phyloP scores from a whole-genome alignment of 345 rosid species.

The Brassica rapa region DNA sequence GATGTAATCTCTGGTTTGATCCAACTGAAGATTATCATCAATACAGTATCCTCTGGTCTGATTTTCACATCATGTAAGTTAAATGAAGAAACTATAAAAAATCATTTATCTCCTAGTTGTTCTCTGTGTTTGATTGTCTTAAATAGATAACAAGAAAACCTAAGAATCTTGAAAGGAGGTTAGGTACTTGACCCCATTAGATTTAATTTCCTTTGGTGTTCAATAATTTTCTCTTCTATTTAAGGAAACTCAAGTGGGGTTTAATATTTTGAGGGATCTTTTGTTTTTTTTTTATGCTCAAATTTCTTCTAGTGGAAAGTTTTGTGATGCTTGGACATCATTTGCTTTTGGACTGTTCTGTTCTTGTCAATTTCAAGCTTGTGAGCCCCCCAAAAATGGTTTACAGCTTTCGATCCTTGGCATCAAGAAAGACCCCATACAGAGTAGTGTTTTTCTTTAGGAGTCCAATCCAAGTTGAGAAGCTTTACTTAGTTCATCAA shows the following conservation, averaged over 20 bases:
- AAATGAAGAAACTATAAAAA: neutral
- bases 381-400: slow-evolving; percentile 36
- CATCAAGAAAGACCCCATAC: slow-evolving; percentile 25
- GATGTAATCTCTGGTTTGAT: slow-evolving; percentile 97
- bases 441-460: slow-evolving; percentile 12
- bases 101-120: neutral
- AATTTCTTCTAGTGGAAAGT: slow-evolving; percentile 33
- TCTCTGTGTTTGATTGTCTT: slow-evolving; percentile 15
- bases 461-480: slow-evolving; percentile 35
- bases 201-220: neutral
- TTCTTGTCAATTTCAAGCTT: slow-evolving; percentile 26
- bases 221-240: slow-evolving; percentile 29
- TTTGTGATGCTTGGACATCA: slow-evolving; percentile 37
- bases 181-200: slow-evolving; percentile 29
- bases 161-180: slow-evolving; percentile 14
- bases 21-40: slow-evolving; percentile 94
- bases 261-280: slow-evolving; percentile 17
- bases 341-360: slow-evolving; percentile 36
- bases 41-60: slow-evolving; percentile 91
- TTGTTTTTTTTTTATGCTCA: slow-evolving; percentile 7
- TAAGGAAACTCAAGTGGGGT: slow-evolving; percentile 38
- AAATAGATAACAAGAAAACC: neutral
- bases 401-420: slow-evolving; percentile 35
- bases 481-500: slow-evolving; percentile 31
- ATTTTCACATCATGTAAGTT: slow-evolving; percentile 82